phyloP scores from a whole-genome alignment of 352 stramenopile species.

The Lagenidium giganteum region DNA sequence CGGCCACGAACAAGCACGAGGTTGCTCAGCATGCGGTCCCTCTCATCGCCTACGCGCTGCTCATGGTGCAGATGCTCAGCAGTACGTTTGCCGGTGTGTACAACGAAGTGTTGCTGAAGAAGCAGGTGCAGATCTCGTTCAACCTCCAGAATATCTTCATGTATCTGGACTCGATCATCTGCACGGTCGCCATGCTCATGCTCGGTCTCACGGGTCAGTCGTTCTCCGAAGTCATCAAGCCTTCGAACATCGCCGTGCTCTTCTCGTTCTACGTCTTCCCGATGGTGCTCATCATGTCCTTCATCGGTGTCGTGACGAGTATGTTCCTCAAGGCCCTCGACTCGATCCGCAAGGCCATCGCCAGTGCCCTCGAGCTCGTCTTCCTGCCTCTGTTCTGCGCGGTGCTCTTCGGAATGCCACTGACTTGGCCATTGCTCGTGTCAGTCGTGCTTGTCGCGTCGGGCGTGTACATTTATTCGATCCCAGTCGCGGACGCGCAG shows the following conservation, averaged over 20 bases:
- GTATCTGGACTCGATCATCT: slow-evolving; percentile 65
- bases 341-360: slow-evolving; percentile 64
- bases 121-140: slow-evolving; percentile 37
- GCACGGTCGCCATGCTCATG: slow-evolving; percentile 45
- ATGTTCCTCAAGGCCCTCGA: slow-evolving; percentile 65
- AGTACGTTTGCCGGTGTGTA: slow-evolving; percentile 68
- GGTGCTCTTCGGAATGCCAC: slow-evolving; percentile 39
- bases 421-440: slow-evolving; percentile 39
- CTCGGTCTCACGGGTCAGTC: slow-evolving; percentile 51
- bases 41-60: slow-evolving; percentile 41
- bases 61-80: slow-evolving; percentile 61
- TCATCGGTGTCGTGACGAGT: slow-evolving; percentile 67
- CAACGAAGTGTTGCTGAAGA: slow-evolving; percentile 70
- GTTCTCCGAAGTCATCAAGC: slow-evolving; percentile 29
- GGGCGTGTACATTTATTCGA: slow-evolving; percentile 65
- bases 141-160: slow-evolving; percentile 77
- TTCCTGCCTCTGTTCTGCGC: slow-evolving; percentile 47
- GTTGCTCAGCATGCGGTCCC: slow-evolving; percentile 5
- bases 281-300: slow-evolving; percentile 71
- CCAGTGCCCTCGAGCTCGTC: slow-evolving; percentile 56
- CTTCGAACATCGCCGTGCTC: slow-evolving; percentile 31
- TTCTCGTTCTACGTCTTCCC: slow-evolving; percentile 52
- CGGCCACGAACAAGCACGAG: background rate
- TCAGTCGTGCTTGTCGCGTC: slow-evolving; percentile 46
- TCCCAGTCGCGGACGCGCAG: too few relatives aligned